A percentile compares a stretch with the other conserved stretches of the same genome.
These are phyloP conservation scores for Botrytis pseudocinerea DNA, from an alignment of 2,329 filamentous ascomycete genomes.

Conservation along the genomic window DNA sequence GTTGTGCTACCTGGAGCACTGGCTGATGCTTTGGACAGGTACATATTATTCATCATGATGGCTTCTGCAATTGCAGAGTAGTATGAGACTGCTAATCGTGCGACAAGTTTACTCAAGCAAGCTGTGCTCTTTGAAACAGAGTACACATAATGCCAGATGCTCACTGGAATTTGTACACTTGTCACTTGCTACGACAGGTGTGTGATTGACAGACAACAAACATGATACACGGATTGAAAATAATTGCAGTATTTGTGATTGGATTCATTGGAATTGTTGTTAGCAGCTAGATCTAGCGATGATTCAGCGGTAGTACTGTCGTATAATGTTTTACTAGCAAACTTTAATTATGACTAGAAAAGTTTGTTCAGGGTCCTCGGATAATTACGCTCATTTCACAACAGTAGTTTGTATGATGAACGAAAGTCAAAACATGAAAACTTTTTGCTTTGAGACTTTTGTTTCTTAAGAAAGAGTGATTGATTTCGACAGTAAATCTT, in stretches of 20 bases:
- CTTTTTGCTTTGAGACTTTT: background rate
- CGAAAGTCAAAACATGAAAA: background rate
- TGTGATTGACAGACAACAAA: too few species aligned
- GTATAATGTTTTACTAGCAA: background rate
- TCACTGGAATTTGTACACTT: background rate
- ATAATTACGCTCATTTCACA: background rate
- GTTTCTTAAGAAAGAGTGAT: background rate
- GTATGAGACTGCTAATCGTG: background rate
- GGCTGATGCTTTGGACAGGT: background rate
- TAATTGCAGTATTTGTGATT: background rate
- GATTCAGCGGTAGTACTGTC: background rate
- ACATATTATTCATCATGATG: background rate
- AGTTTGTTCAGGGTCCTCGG: background rate
- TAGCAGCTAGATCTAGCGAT: background rate
- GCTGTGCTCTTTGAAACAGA: background rate
- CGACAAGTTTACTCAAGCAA: background rate
- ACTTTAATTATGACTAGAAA: background rate
- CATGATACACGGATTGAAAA: background rate
- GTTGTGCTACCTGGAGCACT: background rate
- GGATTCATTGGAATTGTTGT: background rate
- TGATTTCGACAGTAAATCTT: background rate
- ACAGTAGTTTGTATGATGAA: background rate
- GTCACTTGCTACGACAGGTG: background rate
- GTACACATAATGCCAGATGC: background rate
- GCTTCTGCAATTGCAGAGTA: background rate